Evolutionary conservation across 495 filamentous ascomycete species (phyloP), one percentile per base, ranked within the genome.

Genomic region (Parathielavia hyrcaniae): DNA sequence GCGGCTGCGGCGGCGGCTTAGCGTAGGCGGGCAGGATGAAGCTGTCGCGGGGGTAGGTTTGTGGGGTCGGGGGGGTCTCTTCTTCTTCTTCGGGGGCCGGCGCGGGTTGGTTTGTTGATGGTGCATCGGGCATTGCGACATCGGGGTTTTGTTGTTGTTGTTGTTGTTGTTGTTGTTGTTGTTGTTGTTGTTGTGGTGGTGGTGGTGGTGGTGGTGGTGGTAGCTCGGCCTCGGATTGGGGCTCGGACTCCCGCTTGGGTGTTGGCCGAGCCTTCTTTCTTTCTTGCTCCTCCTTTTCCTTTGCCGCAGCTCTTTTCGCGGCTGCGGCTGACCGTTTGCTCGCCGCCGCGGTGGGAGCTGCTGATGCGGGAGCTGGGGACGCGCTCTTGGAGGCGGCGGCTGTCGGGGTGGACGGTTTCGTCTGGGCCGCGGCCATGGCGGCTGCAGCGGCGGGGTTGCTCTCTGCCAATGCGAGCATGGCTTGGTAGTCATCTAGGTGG

Each of bases 401-500:
- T 32, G 61, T 32, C 8, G 61, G 56, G 36, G 55, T 67, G n/a
- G 50, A 63, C 57, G 57, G 57, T 48, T 61, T 64, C 6, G 50
- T 32, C 16, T 47, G 61, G 36, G 61, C 38, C 22, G 60, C 53
- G 30, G 55, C 52, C 34, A 68, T 20, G 26, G 62, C 55, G 34
- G 68, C 63, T 38, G 62, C 56, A 17, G 62, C 58, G 47, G 61
- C 58, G 1, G 69, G 69, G 36, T 71, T 71, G 17, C 69, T 67
- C 53, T 78, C 74, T 35, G 75, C 70, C 47, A 74, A 73, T 1
- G 80, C 76, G 41, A 84, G 67, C 20, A 86, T 75, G 9, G 91
- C 91, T 63, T 90, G 84, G 73, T 90, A 91, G 71, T 97, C 91
- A 56, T 89, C 87, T 36, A 97, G 81, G 66, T 97, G 87, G 71